Evolutionary conservation across 2,329 filamentous ascomycete species (phyloP), one percentile per base, ranked within the genome.

Genomic region (Tolypocladium endophyticum): DNA sequence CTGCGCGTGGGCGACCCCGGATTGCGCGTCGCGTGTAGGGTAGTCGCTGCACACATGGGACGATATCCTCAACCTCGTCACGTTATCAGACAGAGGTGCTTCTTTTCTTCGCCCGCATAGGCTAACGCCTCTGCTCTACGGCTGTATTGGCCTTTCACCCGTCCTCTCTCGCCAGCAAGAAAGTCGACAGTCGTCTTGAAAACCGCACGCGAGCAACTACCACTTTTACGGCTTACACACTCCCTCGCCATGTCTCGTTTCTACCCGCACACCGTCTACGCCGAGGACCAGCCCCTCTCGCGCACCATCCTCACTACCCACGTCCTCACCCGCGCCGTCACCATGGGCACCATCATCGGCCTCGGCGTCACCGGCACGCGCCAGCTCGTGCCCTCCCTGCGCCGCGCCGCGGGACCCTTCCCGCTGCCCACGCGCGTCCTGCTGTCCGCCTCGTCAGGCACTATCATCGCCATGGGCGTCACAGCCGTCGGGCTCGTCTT

Each of bases 241-340:
- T 4, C 41, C 39, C 2, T 47, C 60, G 72, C 57, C 57, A 84
- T 86, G 82, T 83, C 81, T 4, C 79, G 79, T 60, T 77, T 80
- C 68, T 79, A 76, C 69, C 81, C 82, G 7, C 82, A 84, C 66
- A 60, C 82, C 5, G 62, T 76, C 57, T 84, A 84, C 69, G 83
- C 84, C 36, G 85, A 88, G 73, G 85, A 88, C 68, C 86, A 88
- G 64, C 79, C 79, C 38, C 73, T 79, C 61, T 67, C 78, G 9
- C 74, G 73, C 61, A 74, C 78, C 4, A 83, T 88, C 65, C 81
- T 88, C 61, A 77, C 77, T 60, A 74, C 78, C 0, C 85, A 89
- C 71, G 81, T 86, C 63, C 74, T 85, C 55, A 80, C 79, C 55
- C 81, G 84, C 45, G 79, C 76, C 61, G 71, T 85, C 61, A 80